Evolutionary conservation across 176 grass and related monocot genomes (phyloP), one percentile per base, ranked within the genome.

Genomic region (Triticum monococcum): DNA sequence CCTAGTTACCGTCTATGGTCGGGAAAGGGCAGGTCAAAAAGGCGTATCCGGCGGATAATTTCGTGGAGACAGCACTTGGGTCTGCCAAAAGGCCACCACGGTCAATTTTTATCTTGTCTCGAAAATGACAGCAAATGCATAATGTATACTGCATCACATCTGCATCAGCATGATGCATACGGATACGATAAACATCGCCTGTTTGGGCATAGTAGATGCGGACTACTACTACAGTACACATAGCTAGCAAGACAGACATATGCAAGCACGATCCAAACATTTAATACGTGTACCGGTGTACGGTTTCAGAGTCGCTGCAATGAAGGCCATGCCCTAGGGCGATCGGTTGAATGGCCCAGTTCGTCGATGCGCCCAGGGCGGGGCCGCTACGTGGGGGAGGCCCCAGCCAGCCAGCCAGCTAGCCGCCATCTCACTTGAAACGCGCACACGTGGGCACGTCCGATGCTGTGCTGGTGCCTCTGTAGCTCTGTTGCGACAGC

Each of bases 91-190:
- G 63, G 31, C 11, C 30, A 63, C 30, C n/a, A 77, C 12, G 9
- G 9, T 83, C 22, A 9, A 18, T 9, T 30, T 90, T 90, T 54
- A 30, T 77, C 1, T n/a, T 63, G 11, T 17, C 38, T 24, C 52
- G 4, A 8, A 12, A 46, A 66, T 7, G 80, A 81, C 11, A 80
- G 20, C 60, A 75, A 22, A 6, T 38, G 33, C 33, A 38, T 3
- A 20, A 71, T 3, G 17, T 73, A 54, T n/a, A 10, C 70, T 9
- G 72, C 88, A 54, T 90, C 88, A 86, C 64, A 20, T 66, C 31
- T 40, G 40, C 79, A 73, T 90, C 88, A 86, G 72, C 84, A 65
- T 90, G 89, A 90, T 87, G 76, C 84, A 87, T 0, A 56, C 9
- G 17, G 8, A n/a, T 8, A 56, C 8, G 2, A 5, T 9, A 60